Base-by-base conservation (phyloP, 306 rosid genomes). In the Malus orientalis region DNA sequence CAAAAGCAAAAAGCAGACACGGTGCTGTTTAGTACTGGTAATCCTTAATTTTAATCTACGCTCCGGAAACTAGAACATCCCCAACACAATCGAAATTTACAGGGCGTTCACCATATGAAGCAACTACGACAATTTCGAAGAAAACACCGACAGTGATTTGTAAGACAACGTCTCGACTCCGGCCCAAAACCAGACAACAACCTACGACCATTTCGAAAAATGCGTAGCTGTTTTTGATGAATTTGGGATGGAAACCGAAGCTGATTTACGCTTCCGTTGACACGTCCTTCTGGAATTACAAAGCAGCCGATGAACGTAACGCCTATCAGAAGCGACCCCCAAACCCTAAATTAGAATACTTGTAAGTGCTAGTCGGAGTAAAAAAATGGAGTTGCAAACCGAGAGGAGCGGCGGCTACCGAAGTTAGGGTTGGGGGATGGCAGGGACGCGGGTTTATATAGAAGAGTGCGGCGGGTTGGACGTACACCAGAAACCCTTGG, bases 11-110 rank as follows among this genome's bases (percentile, higher is more conserved):
- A 63, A 73, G 32, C 8, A 45, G 53, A 81, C 96, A 84, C 85
- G 40, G 80, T 16, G 93, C 92, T 88, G 97, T 91, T 93, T 87
- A 85, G 91, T 71, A 81, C 92, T 84, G 97, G 93, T 60, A 38
- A 76, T 49, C 16, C 55, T 2, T 15, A 33, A 54, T 25, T 71
- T 57, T 51, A 12, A 69, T 91, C 53, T 91, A 91, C 87, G 96
- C 97, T 89, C 85, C 95, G 92, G 96, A 91, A 93, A 91, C 96
- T 33, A 54, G 97, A 91, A 89, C 95, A 82, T 73, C 90, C 78
- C 88, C 76, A 85, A 91, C 60, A 40, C 55, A 16, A 72, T 59
- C 5, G 20, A 23, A 16, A 69, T 55, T 55, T 68, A 45, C 81
- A 69, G 86, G 82, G 89, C 69, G 84, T 86, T 87, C 96, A 89